Conservation (phyloP, 768 basidiomycete species). For the Trametes sanguinea region DNA sequence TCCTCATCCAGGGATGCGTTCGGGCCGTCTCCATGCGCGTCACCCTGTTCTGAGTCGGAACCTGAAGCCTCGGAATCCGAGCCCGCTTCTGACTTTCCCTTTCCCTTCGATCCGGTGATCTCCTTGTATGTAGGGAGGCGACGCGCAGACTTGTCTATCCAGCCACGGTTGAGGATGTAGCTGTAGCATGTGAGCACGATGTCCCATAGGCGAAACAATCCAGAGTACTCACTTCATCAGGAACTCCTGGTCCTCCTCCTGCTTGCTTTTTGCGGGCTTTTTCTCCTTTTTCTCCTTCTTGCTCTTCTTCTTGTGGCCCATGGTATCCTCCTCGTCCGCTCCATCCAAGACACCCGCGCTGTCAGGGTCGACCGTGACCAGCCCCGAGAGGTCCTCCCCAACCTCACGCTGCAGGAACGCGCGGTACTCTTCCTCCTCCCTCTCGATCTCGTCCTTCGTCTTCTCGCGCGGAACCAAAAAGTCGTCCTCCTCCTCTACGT, state of each 20-base stretch:
- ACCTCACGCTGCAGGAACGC: constrained; percentile 81
- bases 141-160: constrained; percentile 80
- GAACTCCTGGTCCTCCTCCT: constrained; percentile 82
- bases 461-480: constrained; percentile 75
- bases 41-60: constrained; percentile 2
- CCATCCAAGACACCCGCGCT: constrained; percentile 23
- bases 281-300: constrained; percentile 33
- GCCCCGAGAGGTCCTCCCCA: constrained; percentile 67
- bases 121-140: constrained; percentile 87
- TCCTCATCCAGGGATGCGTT: constrained; percentile 56
- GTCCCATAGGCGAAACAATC: background rate
- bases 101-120: constrained; percentile 48
- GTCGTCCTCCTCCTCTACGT: constrained; percentile 52
- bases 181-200: constrained; percentile 40
- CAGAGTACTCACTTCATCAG: constrained; percentile 71
- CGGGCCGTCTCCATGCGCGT: constrained; percentile 29
- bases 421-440: constrained; percentile 85
- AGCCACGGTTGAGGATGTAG: constrained; percentile 96
- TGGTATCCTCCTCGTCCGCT: constrained; percentile 33
- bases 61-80: constrained; percentile 26
- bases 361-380: constrained; percentile 59
- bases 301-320: constrained; percentile 30
- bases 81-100: constrained; percentile 18
- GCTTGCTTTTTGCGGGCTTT: constrained; percentile 39
- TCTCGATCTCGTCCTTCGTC: constrained; percentile 72